Base-by-base conservation (phyloP, 257 asterid genomes). In the Ocimum tenuiflorum region DNA sequence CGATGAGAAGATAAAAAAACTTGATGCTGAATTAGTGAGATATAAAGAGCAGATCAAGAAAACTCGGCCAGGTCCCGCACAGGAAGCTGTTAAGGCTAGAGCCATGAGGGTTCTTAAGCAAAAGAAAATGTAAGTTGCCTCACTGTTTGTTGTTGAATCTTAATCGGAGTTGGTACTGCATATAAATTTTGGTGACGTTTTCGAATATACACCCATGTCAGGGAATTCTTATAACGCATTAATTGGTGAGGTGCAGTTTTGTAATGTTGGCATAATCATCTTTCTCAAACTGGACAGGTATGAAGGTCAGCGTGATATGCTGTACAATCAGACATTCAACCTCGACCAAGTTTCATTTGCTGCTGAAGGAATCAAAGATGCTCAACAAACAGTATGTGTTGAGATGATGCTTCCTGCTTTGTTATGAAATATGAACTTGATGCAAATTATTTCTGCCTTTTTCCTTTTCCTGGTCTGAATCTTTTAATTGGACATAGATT, bases 21-120 rank as follows among this genome's bases (percentile, higher is more conserved):
- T 91, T 59, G 98, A 91, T 61, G 78, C 77, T 75, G 98, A 91
- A 53, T 87, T 88, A 59, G 68, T 88, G 0, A 80, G 79, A 74
- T 91, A 77, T 63, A 91, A 76, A 73, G 96, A 91, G 68, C 98
- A 91, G 83, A 75, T 88, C 15, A 91, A 88, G 87, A 91, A 79
- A 79, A 88, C 85, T 31, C 85, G 96, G 39, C 96, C 96, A n/a
- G 96, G 98, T 39, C 98, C 95, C 5, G 95, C 96, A 5, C 96
- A 78, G 70, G 98, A 91, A 73, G 98, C 95, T 14, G 80, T 88
- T 48, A 91, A 88, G 80, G 95, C 94, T 76, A 86, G 95, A 75
- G 98, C 96, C 36, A 86, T 81, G 90, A 82, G 96, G 76, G 71
- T 88, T 74, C 89, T 88, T 38, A 86, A 84, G 82, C 98, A 88